These are phyloP conservation scores for Scutellaria barbata DNA, from an alignment of 257 asterid species.

Conservation along the genomic window DNA sequence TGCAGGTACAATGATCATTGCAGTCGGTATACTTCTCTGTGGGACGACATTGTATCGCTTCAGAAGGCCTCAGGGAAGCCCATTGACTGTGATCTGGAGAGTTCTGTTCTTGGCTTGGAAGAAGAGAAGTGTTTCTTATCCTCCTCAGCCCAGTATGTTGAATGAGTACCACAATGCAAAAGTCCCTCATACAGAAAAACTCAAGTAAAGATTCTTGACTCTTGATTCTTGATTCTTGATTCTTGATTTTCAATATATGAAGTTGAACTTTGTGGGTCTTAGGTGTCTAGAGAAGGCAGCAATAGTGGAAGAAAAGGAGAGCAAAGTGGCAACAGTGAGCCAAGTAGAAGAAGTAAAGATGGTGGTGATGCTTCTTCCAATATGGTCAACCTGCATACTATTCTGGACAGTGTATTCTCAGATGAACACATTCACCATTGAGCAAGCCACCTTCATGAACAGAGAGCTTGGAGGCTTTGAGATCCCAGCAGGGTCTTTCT, in stretches of 20 bases:
- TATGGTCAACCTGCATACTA: conserved; percentile 86
- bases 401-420: conserved; percentile 94
- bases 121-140: conserved; percentile 55
- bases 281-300: conserved; percentile 93
- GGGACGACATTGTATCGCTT: conserved; percentile 67
- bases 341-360: conserved; percentile 86
- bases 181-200: conserved; percentile 57
- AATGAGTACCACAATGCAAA: conserved; percentile 58
- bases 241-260: background rate
- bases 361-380: conserved; percentile 78
- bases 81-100: conserved; percentile 73
- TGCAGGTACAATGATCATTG: conserved; percentile 73
- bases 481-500: conserved; percentile 76
- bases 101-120: conserved; percentile 63
- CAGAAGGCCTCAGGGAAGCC: conserved; percentile 78
- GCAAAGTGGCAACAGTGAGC: conserved; percentile 56
- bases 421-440: conserved; percentile 87
- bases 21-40: conserved; percentile 50
- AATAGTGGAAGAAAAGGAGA: conserved; percentile 41
- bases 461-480: conserved; percentile 54
- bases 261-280: background rate
- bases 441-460: conserved; percentile 85
- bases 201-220: conserved; percentile 48
- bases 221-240: background rate
- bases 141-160: conserved; percentile 49